These are phyloP conservation scores for Henckelia pumila DNA, from an alignment of 257 asterid genomes.

Conservation along the genomic window DNA sequence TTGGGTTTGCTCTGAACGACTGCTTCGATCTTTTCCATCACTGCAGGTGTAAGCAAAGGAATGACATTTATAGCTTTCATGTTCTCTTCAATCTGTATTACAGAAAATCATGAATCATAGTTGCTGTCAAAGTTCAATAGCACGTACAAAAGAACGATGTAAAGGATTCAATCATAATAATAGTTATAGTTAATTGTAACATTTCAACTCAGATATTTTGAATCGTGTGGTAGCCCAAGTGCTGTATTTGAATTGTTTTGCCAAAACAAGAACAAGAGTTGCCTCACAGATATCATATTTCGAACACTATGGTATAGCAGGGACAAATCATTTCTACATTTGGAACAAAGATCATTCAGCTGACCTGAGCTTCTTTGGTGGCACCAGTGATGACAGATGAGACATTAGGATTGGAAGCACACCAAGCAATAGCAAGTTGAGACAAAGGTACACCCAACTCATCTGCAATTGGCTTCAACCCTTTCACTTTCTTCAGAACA, in stretches of 20 bases:
- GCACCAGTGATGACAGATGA: constrained; percentile 97
- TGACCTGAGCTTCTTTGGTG: constrained; percentile 88
- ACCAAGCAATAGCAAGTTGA: constrained; percentile 98
- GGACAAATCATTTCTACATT: neutral
- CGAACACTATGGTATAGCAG: neutral
- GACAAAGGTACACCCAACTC: constrained; percentile 82
- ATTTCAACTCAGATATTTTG: neutral
- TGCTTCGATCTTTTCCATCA: constrained; percentile 83
- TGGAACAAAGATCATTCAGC: constrained; percentile 17
- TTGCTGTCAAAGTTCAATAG: neutral
- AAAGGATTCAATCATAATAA: neutral
- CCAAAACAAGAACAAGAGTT: neutral
- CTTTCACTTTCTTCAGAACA: constrained; percentile 71
- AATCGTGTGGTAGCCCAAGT: neutral
- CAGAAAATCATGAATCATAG: neutral
- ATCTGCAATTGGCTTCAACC: constrained; percentile 82
- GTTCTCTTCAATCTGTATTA: constrained; percentile 77
- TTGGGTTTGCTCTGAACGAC: constrained; percentile 85
- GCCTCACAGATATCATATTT: neutral
- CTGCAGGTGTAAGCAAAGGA: constrained; percentile 73
- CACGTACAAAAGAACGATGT: neutral
- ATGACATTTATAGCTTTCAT: constrained; percentile 88
- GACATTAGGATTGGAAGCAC: constrained; percentile 95
- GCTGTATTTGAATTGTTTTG: neutral
- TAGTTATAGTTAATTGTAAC: neutral